phyloP scores from a whole-genome alignment of 2,329 filamentous ascomycete species.

The Neurospora sp. region DNA sequence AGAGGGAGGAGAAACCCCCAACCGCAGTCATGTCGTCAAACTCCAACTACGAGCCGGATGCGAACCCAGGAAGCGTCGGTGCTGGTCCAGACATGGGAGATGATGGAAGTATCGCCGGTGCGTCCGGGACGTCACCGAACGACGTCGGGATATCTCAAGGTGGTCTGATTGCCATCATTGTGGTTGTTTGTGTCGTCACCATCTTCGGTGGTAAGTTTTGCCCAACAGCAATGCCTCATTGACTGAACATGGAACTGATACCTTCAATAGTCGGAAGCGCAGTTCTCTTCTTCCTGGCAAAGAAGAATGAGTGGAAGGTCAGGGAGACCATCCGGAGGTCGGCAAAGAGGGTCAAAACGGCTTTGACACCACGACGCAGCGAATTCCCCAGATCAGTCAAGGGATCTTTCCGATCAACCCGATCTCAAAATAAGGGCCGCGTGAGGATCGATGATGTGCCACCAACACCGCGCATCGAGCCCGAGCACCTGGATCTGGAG shows the following conservation, averaged over 20 bases:
- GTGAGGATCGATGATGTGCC: slow-evolving; percentile 46
- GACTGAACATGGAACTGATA: neutral
- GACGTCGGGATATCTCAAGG: slow-evolving; percentile 56
- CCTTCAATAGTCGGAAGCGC: slow-evolving; percentile 47
- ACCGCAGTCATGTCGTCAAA: neutral
- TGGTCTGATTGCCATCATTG: slow-evolving; percentile 63
- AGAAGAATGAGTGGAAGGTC: slow-evolving; percentile 77
- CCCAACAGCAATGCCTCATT: slow-evolving; percentile 24
- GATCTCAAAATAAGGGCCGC: slow-evolving; percentile 21
- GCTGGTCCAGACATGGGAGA: slow-evolving; percentile 26
- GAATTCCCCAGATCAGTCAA: slow-evolving; percentile 52
- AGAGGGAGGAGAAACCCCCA: neutral
- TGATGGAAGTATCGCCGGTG: slow-evolving; percentile 49
- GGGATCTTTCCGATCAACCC: slow-evolving; percentile 12
- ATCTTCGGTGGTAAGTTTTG: slow-evolving; percentile 54
- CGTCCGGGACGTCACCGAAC: slow-evolving; percentile 50
- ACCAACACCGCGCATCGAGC: slow-evolving; percentile 44
- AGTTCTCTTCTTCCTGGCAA: slow-evolving; percentile 67
- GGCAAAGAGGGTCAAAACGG: slow-evolving; percentile 49
- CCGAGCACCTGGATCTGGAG: slow-evolving; percentile 49
- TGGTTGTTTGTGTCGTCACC: slow-evolving; percentile 57
- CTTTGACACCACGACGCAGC: slow-evolving; percentile 49
- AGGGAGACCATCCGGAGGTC: slow-evolving; percentile 62
- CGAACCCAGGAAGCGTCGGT: slow-evolving; percentile 24
- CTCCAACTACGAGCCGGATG: neutral